Evolutionary conservation across 305 asterid species (phyloP).

Genomic region (Fraxinus dipetala): DNA sequence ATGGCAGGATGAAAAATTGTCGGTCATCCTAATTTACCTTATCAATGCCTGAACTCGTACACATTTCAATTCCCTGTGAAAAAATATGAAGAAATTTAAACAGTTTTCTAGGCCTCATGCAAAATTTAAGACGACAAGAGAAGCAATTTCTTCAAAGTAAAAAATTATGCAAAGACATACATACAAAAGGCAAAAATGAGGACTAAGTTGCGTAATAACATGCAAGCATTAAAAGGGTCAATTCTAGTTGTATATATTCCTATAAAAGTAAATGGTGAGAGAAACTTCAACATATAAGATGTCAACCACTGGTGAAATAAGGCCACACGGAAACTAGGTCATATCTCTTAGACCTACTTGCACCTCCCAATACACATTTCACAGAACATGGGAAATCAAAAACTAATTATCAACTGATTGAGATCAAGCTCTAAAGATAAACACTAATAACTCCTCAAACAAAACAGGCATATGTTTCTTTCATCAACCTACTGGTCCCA

Average conservation of each 20-base stretch:
- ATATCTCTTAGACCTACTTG: not conserved
- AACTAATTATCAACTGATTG: not conserved
- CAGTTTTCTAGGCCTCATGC: not conserved
- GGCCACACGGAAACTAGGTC: not conserved
- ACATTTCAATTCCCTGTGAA: constrained; percentile 87
- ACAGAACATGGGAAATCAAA: not conserved
- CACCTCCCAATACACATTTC: not conserved
- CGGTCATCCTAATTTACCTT: constrained; percentile 50
- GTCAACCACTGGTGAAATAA: not conserved
- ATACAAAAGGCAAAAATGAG: not conserved
- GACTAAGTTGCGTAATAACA: not conserved
- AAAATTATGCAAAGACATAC: not conserved
- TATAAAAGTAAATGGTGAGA: not conserved
- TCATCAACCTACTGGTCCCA: not conserved
- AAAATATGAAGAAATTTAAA: constrained; percentile 19
- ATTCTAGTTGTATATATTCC: constrained; percentile 3
- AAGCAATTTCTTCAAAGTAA: not conserved
- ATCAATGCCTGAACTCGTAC: constrained; percentile 56
- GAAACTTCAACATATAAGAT: not conserved
- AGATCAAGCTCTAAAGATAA: not conserved
- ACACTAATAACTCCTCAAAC: not conserved
- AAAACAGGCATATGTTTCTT: not conserved
- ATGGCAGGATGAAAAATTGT: constrained; percentile 14
- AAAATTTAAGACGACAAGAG: not conserved
- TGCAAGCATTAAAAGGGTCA: not conserved